A percentile compares a stretch with the other conserved stretches of the same genome.
Conservation (phyloP, 805 yeast species). For the Candida xiaguanensis region DNA sequence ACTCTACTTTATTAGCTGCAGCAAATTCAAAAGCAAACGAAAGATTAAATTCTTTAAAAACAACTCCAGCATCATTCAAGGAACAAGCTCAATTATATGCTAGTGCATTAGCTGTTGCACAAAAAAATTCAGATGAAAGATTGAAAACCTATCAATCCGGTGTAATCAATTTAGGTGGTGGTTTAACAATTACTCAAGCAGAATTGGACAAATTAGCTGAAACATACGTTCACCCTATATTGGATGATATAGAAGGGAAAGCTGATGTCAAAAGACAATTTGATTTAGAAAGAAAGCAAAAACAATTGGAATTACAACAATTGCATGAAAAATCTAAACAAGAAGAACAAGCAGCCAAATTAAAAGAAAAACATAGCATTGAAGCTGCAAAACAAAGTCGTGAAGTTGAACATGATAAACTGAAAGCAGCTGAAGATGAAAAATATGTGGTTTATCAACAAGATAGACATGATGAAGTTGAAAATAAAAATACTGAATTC, state of each 20-base stretch:
- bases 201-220: conserved; percentile 81
- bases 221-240: conserved; percentile 76
- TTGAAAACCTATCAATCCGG: conserved; percentile 47
- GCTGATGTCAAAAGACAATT: conserved; percentile 66
- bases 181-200: conserved; percentile 66
- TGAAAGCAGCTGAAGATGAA: conserved; percentile 28
- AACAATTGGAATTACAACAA: conserved; percentile 31
- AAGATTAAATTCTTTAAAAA: conserved; percentile 29
- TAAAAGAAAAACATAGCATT: conserved; percentile 31
- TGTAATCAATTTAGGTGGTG: conserved; percentile 78
- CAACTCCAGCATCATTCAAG: conserved; percentile 31
- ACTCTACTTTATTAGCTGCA: conserved; percentile 46
- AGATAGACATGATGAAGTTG: conserved; percentile 28
- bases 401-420: conserved; percentile 26
- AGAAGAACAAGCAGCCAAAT: conserved; percentile 25
- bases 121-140: conserved; percentile 60
- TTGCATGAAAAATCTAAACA: conserved; percentile 29
- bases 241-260: conserved; percentile 65
- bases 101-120: conserved; percentile 75
- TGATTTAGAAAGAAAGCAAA: conserved; percentile 29
- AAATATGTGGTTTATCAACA: conserved; percentile 26
- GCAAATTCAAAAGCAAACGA: conserved; percentile 46
- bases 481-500: conserved; percentile 23
- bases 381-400: conserved; percentile 36
- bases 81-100: conserved; percentile 57